Conservation (phyloP, 2,329 filamentous ascomycete species). For the Westerdykella aurantiaca region DNA sequence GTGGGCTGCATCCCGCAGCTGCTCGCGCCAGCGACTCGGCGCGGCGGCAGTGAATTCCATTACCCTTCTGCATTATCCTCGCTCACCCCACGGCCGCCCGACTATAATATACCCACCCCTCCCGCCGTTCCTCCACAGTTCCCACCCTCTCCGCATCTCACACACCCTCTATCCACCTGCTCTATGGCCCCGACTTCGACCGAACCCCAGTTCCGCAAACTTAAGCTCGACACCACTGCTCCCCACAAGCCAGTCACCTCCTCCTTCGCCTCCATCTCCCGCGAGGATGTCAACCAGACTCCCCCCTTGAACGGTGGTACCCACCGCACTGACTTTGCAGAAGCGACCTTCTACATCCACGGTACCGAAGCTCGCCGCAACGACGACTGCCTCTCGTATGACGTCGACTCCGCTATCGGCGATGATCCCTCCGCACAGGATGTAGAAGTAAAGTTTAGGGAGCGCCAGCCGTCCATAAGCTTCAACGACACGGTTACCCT, state of each 20-base stretch:
- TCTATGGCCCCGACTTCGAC: constrained; percentile 35
- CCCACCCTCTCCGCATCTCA: background rate
- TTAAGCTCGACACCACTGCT: constrained; percentile 36
- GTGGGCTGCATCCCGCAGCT: constrained; percentile 6
- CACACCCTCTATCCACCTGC: constrained; percentile 12
- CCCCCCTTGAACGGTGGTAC: constrained; percentile 15
- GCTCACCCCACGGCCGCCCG: constrained; percentile 24
- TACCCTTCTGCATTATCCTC: constrained; percentile 25
- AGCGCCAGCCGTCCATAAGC: constrained; percentile 37
- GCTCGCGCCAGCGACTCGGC: constrained; percentile 12
- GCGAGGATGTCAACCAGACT: constrained; percentile 21
- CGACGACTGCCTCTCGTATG: constrained; percentile 13
- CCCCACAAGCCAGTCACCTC: constrained; percentile 32
- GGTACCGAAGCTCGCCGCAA: constrained; percentile 12
- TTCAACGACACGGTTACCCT: constrained; percentile 38
- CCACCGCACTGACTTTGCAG: constrained; percentile 10
- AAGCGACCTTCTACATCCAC: constrained; percentile 14
- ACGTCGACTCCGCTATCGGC: constrained; percentile 16
- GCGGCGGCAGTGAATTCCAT: constrained; percentile 8
- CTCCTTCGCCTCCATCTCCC: constrained; percentile 34
- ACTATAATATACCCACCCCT: constrained; percentile 8
- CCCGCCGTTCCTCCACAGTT: background rate
- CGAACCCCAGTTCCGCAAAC: constrained; percentile 38
- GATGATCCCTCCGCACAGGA: constrained; percentile 21
- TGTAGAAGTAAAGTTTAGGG: constrained; percentile 24